Base-by-base conservation (phyloP, 108 stramenopile genomes). In the Nitzschia putrida region DNA sequence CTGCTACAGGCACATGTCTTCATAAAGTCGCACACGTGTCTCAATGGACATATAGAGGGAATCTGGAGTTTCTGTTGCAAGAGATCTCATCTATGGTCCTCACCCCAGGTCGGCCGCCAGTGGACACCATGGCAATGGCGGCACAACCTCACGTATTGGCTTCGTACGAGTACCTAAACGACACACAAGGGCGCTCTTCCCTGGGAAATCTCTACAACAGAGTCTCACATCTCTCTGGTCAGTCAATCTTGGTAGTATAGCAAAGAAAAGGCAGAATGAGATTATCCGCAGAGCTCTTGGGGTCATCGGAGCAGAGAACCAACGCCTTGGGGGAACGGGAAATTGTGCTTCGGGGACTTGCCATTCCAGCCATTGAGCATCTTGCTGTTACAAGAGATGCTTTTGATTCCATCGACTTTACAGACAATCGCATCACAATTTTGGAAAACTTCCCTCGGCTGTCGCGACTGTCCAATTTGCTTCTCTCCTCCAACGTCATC, bases 301-400 rank as follows among this genome's bases (percentile, higher is more conserved):
- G 70, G 64, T 78, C 83, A 13, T 85, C 89, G 72, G 92, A 93
- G 74, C 92, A 93, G 64, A 73, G 92, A 49, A 86, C 89, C 44
- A 93, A 93, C 69, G 78, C 88, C 20, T 69, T 91, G 44, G 85
- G 85, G 58, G 92, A 93, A 76, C 83, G 92, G 7, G 92, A 93
- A 71, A 68, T 93, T 7, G 80, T 93, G 29, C 74, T 93, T 47
- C 86, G 89, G 37, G 89, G 87, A 5, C 73, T 88, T 26, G 92
- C 82, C 54, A 89, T 93, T 47, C 88, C 88, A 22, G 58, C 78
- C 38, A 83, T 93, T 58, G 92, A 93, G 68, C 90, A 93, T 49
- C 73, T 91, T 47, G 88, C 76, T 0, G 92, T 84, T 12, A 86
- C 89, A 6, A 74, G 86, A 29, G 89, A 90, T 73, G 84, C 81